These are phyloP conservation scores for Asterochloris sp. DNA, from an alignment of 139 green algal species.

Conservation along the genomic window DNA sequence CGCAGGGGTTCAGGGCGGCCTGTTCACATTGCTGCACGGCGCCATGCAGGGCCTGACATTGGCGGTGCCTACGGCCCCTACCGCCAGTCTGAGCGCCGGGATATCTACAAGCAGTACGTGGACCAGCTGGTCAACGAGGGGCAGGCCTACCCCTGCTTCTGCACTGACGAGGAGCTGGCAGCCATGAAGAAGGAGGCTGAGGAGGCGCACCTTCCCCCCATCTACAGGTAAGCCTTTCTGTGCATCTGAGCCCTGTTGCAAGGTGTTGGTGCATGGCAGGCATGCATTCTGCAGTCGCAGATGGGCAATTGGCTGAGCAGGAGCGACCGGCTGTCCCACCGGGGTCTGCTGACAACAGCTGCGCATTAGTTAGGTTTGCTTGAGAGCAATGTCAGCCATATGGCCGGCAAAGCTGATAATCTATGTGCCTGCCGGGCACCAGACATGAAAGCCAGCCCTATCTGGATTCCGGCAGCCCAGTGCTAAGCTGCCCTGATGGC, in stretches of 20 bases:
- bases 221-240: slow-evolving; percentile 68
- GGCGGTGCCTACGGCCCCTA: slow-evolving; percentile 88
- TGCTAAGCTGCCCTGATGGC: neutral
- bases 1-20: no score
- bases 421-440: no score
- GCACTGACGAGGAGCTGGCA: slow-evolving; percentile 92
- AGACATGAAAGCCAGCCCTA: no score
- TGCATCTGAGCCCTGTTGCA: no score
- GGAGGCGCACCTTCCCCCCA: slow-evolving; percentile 88
- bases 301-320: neutral
- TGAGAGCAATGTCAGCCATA: no score
- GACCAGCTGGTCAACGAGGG: slow-evolving; percentile 83
- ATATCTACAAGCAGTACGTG: slow-evolving; percentile 90
- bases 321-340: no score
- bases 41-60: slow-evolving; percentile 74
- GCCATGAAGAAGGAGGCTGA: slow-evolving; percentile 68
- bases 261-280: no score
- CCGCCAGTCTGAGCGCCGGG: slow-evolving; percentile 90
- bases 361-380: no score
- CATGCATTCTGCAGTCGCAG: neutral
- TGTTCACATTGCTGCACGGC: neutral
- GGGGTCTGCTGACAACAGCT: no score
- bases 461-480: no score
- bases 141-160: slow-evolving; percentile 97
- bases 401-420: no score